Evolutionary conservation across 768 basidiomycete genomes (phyloP).

Genomic region (Chalciporus sphaerocephalus): DNA sequence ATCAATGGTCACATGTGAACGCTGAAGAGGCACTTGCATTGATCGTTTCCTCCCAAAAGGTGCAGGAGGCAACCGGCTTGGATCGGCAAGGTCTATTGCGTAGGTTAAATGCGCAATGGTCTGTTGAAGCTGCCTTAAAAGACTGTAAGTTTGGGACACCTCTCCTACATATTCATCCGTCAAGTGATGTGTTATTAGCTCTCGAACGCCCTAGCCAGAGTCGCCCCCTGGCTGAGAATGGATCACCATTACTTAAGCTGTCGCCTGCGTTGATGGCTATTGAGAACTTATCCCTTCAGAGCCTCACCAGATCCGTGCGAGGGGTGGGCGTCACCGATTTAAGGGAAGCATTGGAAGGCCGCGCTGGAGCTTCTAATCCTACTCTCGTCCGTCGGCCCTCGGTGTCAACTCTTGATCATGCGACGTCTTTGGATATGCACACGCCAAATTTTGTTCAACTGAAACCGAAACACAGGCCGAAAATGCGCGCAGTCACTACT

Average conservation of each 20-base stretch:
- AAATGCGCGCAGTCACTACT: constrained; percentile 46
- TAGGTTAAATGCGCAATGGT: constrained; percentile 61
- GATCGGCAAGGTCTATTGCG: constrained; percentile 53
- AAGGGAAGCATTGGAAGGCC: constrained; percentile 83
- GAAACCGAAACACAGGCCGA: constrained; percentile 53
- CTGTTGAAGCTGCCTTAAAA: constrained; percentile 65
- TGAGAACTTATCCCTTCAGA: constrained; percentile 85
- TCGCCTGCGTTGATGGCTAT: constrained; percentile 87
- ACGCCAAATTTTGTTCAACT: constrained; percentile 41
- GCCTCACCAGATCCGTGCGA: constrained; percentile 70
- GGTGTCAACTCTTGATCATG: constrained; percentile 71
- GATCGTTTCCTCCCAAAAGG: constrained; percentile 47
- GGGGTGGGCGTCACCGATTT: constrained; percentile 86
- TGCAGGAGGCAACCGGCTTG: constrained; percentile 63
- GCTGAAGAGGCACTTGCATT: constrained; percentile 49
- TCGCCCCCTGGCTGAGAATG: constrained; percentile 64
- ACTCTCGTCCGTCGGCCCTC: constrained; percentile 66
- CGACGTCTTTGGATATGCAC: constrained; percentile 44
- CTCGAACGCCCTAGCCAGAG: constrained; percentile 50
- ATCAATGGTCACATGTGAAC: constrained; percentile 41
- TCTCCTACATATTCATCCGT: constrained; percentile 10
- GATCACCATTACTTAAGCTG: constrained; percentile 73
- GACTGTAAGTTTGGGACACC: constrained; percentile 54
- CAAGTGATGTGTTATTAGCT: constrained; percentile 35
- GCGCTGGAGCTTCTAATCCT: constrained; percentile 77